phyloP scores from a whole-genome alignment of 2,329 filamentous ascomycete species.

The Aaosphaeria arxii region DNA sequence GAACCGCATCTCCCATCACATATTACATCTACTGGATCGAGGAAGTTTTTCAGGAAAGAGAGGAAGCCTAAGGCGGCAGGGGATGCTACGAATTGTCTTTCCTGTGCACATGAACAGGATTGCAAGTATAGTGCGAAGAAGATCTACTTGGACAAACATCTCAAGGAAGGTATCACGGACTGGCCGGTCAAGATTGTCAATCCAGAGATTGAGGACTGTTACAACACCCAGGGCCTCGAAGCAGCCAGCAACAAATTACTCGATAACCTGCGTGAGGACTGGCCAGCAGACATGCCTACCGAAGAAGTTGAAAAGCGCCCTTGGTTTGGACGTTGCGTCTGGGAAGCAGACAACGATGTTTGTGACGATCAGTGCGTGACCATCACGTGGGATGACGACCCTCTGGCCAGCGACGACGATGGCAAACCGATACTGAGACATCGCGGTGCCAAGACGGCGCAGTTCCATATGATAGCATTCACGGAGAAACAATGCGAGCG shows the following conservation, averaged over 20 bases:
- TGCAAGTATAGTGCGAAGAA: conserved; percentile 85
- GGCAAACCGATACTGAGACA: conserved; percentile 13
- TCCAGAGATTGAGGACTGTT: conserved; percentile 83
- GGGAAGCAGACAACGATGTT: conserved; percentile 88
- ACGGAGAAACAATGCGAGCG: conserved; percentile 85
- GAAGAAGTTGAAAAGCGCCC: conserved; percentile 49
- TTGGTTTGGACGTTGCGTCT: conserved; percentile 95
- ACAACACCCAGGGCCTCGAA: conserved; percentile 43
- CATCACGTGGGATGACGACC: conserved; percentile 79
- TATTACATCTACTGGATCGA: conserved; percentile 71
- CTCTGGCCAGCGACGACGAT: conserved; percentile 21
- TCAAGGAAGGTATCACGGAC: conserved; percentile 63
- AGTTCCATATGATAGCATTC: conserved; percentile 91
- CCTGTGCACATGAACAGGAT: conserved; percentile 68
- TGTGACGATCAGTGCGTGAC: conserved; percentile 91
- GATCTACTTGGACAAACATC: conserved; percentile 70
- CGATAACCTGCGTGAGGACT: conserved; percentile 52
- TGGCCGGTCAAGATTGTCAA: conserved; percentile 92
- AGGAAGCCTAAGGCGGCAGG: conserved; percentile 76
- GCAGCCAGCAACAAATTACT: conserved; percentile 54
- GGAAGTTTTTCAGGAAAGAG: conserved; percentile 73
- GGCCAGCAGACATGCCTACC: conserved; percentile 52
- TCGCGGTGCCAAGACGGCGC: conserved; percentile 75
- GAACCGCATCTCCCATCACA: conserved; percentile 70
- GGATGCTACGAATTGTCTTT: conserved; percentile 79